Conservation (phyloP, 768 basidiomycete genomes). For the Leccinum boreale region DNA sequence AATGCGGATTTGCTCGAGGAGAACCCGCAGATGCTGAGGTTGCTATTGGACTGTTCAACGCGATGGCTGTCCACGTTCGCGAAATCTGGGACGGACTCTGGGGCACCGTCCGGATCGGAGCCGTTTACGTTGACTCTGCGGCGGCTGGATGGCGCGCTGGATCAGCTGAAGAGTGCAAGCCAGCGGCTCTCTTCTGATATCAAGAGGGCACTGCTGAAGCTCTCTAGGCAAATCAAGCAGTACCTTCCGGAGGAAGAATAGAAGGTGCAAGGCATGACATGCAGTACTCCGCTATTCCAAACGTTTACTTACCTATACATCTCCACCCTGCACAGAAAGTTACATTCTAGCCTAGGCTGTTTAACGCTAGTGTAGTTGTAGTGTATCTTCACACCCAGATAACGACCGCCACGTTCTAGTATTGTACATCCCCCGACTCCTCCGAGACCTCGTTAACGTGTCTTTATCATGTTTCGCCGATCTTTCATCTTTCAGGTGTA, state of each 20-base stretch:
- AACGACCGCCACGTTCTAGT: neutral
- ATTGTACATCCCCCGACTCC: too few species aligned
- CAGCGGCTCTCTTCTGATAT: neutral
- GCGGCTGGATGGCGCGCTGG: neutral
- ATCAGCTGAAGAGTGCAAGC: neutral
- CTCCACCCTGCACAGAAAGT: neutral
- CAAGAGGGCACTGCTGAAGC: neutral
- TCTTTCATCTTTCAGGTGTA: too few species aligned
- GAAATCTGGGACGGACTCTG: neutral
- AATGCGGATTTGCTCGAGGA: conserved; percentile 4
- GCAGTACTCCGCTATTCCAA: neutral
- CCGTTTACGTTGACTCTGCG: neutral
- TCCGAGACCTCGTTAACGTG: too few species aligned
- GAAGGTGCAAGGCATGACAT: neutral
- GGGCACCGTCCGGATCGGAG: neutral
- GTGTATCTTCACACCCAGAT: neutral
- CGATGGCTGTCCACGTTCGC: neutral
- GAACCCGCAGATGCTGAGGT: conserved; percentile 4
- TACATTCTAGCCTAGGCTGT: neutral
- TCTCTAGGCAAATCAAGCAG: neutral
- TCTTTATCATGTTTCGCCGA: too few species aligned
- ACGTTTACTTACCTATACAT: neutral
- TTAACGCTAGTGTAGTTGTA: neutral
- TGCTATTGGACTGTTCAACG: neutral
- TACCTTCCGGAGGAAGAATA: neutral